Evolutionary conservation across 2,329 filamentous ascomycete species (phyloP).

Genomic region (Clarireedia paspali): DNA sequence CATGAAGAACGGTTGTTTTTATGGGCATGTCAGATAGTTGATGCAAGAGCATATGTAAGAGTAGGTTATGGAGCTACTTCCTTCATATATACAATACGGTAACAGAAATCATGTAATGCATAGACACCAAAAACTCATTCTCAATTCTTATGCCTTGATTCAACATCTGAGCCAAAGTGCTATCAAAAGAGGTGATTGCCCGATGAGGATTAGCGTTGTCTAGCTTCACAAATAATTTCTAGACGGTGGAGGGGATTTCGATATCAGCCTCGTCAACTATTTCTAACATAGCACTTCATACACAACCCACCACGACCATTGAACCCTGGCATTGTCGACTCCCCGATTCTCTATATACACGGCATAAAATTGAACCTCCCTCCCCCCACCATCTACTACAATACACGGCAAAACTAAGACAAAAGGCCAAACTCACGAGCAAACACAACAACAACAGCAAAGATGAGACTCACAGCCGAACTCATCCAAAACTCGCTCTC

Average conservation of each 20-base stretch:
- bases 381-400: not conserved
- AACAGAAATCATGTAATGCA: too few species aligned
- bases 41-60: too few species aligned
- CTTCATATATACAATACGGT: too few species aligned
- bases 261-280: not conserved
- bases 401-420: not conserved
- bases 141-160: too few species aligned
- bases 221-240: not conserved
- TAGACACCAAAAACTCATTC: too few species aligned
- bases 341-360: not conserved
- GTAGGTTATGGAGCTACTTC: too few species aligned
- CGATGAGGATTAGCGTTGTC: not conserved
- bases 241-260: not conserved
- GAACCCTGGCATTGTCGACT: too few species aligned
- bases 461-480: conserved; percentile 91
- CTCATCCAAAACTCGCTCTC: conserved; percentile 91
- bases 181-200: not conserved
- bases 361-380: not conserved
- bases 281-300: not conserved
- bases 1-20: not conserved
- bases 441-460: conserved; percentile 6
- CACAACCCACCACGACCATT: not conserved
- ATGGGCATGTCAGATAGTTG: not conserved
- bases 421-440: conserved; percentile 11
- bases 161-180: too few species aligned